Percentiles rank a stretch among this genome's conserved stretches.
phyloP scores from a whole-genome alignment of 257 asterid species.

The Nicotiana undulata region DNA sequence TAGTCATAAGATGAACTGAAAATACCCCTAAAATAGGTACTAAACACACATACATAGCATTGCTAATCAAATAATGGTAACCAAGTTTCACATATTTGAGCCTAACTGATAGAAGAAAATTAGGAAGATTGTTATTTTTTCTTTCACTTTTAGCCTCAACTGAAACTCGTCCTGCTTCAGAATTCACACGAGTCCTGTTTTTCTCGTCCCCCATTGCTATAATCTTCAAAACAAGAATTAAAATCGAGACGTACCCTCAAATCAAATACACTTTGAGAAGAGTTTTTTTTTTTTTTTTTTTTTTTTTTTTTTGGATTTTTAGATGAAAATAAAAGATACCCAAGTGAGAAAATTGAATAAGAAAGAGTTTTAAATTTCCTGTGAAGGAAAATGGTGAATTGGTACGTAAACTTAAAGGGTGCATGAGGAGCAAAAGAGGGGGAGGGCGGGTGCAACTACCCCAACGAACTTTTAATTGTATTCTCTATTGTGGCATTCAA shows the following conservation, averaged over 20 bases:
- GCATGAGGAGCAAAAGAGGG: background rate
- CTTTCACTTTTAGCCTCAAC: background rate
- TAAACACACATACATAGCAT: slow-evolving; percentile 22
- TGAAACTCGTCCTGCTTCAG: background rate
- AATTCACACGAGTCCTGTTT: background rate
- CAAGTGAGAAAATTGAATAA: background rate
- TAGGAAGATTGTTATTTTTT: slow-evolving; percentile 18
- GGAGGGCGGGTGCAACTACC: slow-evolving; percentile 13
- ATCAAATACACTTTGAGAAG: background rate
- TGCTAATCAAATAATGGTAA: slow-evolving; percentile 23
- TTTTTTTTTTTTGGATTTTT: background rate
- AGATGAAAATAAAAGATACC: background rate
- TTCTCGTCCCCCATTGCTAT: slow-evolving; percentile 13
- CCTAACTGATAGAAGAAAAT: slow-evolving; percentile 28
- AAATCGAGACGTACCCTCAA: background rate
- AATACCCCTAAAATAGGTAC: slow-evolving; percentile 16
- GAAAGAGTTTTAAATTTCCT: background rate
- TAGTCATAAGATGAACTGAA: slow-evolving; percentile 15
- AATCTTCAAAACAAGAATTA: background rate
- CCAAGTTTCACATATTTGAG: slow-evolving; percentile 44
- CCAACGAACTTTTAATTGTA: slow-evolving; percentile 14
- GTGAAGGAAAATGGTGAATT: background rate
- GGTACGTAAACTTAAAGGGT: background rate
- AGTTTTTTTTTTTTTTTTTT: background rate
- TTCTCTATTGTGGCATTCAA: slow-evolving; percentile 4